These are phyloP conservation scores for Lactarius tabidus DNA, from an alignment of 768 basidiomycete species.

Conservation along the genomic window DNA sequence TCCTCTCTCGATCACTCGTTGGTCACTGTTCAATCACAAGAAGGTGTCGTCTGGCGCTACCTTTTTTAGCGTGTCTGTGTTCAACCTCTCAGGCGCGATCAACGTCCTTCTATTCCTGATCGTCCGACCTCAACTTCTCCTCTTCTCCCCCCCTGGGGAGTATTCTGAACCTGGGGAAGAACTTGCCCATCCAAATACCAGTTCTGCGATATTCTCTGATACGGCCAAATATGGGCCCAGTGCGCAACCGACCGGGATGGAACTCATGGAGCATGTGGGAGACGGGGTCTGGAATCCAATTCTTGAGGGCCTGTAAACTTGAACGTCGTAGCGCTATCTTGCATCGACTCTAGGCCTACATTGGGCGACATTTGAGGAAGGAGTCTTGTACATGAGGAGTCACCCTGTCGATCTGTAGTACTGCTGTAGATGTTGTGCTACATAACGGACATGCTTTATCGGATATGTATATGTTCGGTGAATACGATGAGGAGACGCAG, in stretches of 20 bases:
- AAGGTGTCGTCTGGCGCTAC: conserved; percentile 33
- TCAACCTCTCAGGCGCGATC: conserved; percentile 37
- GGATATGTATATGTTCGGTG: too few relatives aligned
- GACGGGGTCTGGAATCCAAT: background rate
- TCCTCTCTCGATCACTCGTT: conserved; percentile 40
- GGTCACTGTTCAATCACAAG: conserved; percentile 30
- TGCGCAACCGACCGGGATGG: background rate
- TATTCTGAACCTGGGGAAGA: background rate
- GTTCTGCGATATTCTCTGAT: background rate
- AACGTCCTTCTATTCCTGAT: conserved; percentile 41
- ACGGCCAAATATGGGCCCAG: background rate
- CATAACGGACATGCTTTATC: too few relatives aligned
- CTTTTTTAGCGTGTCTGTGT: conserved; percentile 33
- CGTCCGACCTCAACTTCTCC: conserved; percentile 35
- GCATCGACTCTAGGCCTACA: background rate
- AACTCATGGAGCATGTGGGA: background rate
- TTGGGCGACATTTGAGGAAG: background rate
- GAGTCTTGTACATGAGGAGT: background rate
- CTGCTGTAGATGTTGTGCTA: too few relatives aligned
- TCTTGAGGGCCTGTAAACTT: background rate
- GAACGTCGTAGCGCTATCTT: background rate
- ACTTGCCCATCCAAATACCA: background rate
- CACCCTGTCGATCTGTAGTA: too few relatives aligned
- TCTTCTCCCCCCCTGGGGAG: conserved; percentile 28
- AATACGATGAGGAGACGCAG: too few relatives aligned